A percentile compares a stretch with the other conserved stretches of the same genome.
Conservation (phyloP, 805 yeast species). For the Kodamaea sagamina region DNA sequence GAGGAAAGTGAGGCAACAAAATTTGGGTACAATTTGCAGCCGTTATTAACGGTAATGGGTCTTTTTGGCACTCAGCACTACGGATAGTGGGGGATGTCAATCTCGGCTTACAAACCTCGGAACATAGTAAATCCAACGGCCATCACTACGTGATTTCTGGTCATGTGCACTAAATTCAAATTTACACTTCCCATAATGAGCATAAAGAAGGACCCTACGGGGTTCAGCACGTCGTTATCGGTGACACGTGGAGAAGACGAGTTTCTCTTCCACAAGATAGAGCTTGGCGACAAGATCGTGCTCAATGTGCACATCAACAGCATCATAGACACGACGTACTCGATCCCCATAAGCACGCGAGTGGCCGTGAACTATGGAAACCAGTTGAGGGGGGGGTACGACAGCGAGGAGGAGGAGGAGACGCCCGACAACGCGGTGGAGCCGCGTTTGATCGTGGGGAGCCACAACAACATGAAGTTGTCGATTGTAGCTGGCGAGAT, state of each 20-base stretch:
- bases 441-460: conserved; percentile 49
- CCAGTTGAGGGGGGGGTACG: conserved; percentile 5
- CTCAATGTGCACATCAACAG: conserved; percentile 45
- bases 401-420: conserved; percentile 9
- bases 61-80: too few species aligned
- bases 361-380: conserved; percentile 22
- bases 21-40: too few species aligned
- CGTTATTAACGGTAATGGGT: too few species aligned
- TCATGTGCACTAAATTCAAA: too few species aligned
- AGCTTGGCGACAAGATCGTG: conserved; percentile 40
- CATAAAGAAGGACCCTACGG: conserved; percentile 12
- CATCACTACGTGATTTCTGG: too few species aligned
- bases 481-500: conserved; percentile 52
- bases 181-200: not conserved
- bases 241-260: conserved; percentile 11
- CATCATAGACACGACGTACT: conserved; percentile 52
- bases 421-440: conserved; percentile 30
- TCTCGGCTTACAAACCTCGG: too few species aligned
- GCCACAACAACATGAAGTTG: conserved; percentile 47
- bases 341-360: conserved; percentile 30
- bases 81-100: too few species aligned
- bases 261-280: conserved; percentile 27
- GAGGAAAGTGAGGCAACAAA: too few species aligned
- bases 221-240: conserved; percentile 14
- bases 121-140: too few species aligned